Evolutionary conservation across 192 early-diverging fungal species (phyloP).

Genomic region (Podila horticola): DNA sequence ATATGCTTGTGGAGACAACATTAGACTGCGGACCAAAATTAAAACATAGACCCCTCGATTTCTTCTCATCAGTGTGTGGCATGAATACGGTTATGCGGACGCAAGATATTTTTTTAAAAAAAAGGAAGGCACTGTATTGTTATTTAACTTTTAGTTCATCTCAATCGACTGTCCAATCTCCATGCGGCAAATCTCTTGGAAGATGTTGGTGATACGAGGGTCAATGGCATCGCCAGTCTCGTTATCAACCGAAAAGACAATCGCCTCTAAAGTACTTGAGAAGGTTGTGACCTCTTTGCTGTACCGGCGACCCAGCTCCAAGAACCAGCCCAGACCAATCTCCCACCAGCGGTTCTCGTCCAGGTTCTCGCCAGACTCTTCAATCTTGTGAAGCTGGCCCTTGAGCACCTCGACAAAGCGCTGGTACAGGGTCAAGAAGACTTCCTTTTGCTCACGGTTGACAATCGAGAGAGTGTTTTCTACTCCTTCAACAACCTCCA

Average conservation of each 20-base stretch:
- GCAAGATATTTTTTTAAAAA: background rate
- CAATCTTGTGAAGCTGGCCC: conserved; percentile 45
- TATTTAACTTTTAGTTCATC: conserved; percentile 22
- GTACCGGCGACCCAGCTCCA: conserved; percentile 68
- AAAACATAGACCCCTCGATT: background rate
- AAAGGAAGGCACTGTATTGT: background rate
- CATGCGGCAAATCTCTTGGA: conserved; percentile 51
- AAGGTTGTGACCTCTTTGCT: conserved; percentile 59
- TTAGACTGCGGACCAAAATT: background rate
- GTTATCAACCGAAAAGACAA: conserved; percentile 56
- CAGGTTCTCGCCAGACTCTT: conserved; percentile 11
- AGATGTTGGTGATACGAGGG: conserved; percentile 34
- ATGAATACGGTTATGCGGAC: background rate
- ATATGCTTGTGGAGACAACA: background rate
- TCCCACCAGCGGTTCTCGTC: conserved; percentile 39
- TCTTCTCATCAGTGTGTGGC: background rate
- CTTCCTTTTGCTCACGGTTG: conserved; percentile 83
- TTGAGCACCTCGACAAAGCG: conserved; percentile 67
- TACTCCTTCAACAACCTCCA: conserved; percentile 40
- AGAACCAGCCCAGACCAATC: conserved; percentile 63
- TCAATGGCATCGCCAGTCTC: conserved; percentile 34
- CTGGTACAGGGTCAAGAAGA: conserved; percentile 78
- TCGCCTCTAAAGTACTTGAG: conserved; percentile 52
- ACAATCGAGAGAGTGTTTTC: conserved; percentile 77
- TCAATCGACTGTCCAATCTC: conserved; percentile 50